phyloP scores from a whole-genome alignment of 176 grass and related monocot genomes.

The Paspalum notatum region DNA sequence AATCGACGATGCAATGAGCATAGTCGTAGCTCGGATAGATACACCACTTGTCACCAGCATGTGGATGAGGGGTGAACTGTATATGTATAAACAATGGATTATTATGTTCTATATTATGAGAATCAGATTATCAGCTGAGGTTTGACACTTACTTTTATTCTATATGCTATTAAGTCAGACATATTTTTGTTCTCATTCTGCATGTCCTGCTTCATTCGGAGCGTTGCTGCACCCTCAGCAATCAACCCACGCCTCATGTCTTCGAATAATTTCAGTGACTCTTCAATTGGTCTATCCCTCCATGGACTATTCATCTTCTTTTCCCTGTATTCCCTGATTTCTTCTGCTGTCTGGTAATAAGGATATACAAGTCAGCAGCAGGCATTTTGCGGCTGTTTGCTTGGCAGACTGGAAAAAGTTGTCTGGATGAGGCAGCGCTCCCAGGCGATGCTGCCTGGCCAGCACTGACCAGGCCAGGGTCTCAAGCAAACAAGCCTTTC shows the following conservation, averaged over 20 bases:
- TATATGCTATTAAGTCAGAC: conserved; percentile 96
- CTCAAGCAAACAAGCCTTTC: too few relatives aligned
- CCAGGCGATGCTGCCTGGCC: too few relatives aligned
- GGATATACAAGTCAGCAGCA: conserved; percentile 33
- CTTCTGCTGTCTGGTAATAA: conserved; percentile 69
- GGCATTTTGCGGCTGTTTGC: background rate
- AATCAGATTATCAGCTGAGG: conserved; percentile 1
- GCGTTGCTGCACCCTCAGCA: conserved; percentile 82
- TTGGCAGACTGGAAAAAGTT: too few relatives aligned
- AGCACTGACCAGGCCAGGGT: too few relatives aligned
- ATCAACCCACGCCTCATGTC: conserved; percentile 89
- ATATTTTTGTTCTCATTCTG: conserved; percentile 99
- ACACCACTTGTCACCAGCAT: conserved; percentile 96
- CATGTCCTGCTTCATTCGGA: conserved; percentile 98
- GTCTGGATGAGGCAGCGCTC: too few relatives aligned
- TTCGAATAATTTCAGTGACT: conserved; percentile 91
- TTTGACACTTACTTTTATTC: conserved; percentile 82
- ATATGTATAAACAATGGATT: conserved; percentile 31
- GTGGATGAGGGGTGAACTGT: conserved; percentile 93
- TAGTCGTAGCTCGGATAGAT: conserved; percentile 99
- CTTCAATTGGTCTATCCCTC: conserved; percentile 84
- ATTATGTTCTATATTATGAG: conserved; percentile 20
- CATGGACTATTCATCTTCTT: conserved; percentile 96
- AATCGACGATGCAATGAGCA: conserved; percentile 98
- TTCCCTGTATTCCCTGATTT: conserved; percentile 97